These are phyloP conservation scores for Xylaria intraflava DNA, from an alignment of 495 filamentous ascomycete genomes.

Conservation along the genomic window DNA sequence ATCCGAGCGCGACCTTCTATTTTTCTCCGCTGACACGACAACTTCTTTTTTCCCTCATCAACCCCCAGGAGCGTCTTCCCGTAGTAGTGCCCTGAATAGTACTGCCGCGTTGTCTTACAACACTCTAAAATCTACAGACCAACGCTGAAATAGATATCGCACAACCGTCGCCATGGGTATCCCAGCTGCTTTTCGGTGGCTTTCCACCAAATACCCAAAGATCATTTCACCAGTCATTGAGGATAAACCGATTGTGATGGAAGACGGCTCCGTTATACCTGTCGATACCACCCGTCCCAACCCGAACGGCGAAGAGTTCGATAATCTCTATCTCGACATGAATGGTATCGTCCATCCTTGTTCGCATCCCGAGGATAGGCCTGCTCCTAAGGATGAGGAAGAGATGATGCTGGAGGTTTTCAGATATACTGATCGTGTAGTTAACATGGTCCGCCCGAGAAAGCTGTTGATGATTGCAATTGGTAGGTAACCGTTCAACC, in stretches of 20 bases:
- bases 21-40: not conserved
- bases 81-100: not conserved
- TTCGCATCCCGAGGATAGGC: slow-evolving; percentile 91
- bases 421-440: slow-evolving; percentile 93
- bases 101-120: not conserved
- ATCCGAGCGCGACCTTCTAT: not conserved
- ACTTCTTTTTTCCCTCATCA: not conserved
- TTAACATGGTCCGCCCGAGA: slow-evolving; percentile 95
- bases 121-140: slow-evolving; percentile 1
- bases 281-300: slow-evolving; percentile 79
- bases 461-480: slow-evolving; percentile 97
- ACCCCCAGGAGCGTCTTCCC: not conserved
- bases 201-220: slow-evolving; percentile 92
- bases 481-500: slow-evolving; percentile 52
- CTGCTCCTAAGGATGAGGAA: slow-evolving; percentile 85
- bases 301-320: slow-evolving; percentile 95
- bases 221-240: slow-evolving; percentile 89
- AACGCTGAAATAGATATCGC: not conserved
- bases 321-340: slow-evolving; percentile 99
- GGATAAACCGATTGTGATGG: slow-evolving; percentile 66
- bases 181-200: slow-evolving; percentile 87
- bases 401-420: slow-evolving; percentile 99
- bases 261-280: slow-evolving; percentile 72
- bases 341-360: slow-evolving; percentile 99
- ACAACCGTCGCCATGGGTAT: slow-evolving; percentile 70